Conservation (phyloP, 306 rosid genomes). For the Nissolia schottii region DNA sequence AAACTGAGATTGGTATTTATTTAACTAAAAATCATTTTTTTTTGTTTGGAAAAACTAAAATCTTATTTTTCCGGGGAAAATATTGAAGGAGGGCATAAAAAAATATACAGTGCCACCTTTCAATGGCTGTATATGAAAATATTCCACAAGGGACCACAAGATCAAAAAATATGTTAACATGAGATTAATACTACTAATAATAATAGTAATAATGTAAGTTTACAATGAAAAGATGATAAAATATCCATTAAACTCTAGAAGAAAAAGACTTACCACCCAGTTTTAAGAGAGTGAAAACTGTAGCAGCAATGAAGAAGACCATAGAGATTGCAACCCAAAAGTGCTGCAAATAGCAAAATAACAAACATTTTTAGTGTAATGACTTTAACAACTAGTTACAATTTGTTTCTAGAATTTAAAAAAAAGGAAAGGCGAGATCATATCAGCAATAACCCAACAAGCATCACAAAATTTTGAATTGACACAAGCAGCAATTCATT, state of each 20-base stretch:
- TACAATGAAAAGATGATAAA: neutral
- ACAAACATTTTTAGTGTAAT: constrained; percentile 23
- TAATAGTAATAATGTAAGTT: neutral
- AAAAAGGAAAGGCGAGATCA: constrained; percentile 1
- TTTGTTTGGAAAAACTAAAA: neutral
- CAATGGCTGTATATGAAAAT: constrained; percentile 12
- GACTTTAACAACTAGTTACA: neutral
- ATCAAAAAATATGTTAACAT: neutral
- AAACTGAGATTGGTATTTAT: neutral
- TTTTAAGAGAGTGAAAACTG: constrained; percentile 86
- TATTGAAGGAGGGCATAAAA: neutral
- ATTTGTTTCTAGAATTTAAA: constrained; percentile 9
- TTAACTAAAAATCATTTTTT: neutral
- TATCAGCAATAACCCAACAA: neutral
- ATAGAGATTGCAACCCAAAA: constrained; percentile 98
- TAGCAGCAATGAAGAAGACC: constrained; percentile 96
- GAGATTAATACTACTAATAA: neutral
- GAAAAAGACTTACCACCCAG: constrained; percentile 56
- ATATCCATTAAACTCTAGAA: constrained; percentile 1
- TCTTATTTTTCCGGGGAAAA: neutral
- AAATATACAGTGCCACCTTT: neutral
- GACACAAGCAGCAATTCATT: constrained; percentile 12
- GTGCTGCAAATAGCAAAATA: constrained; percentile 56
- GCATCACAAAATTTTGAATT: constrained; percentile 3
- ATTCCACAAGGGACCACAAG: constrained; percentile 13